A percentile compares a stretch with the other conserved stretches of the same genome.
Evolutionary conservation across 768 basidiomycete genomes (phyloP).

Genomic region (Lactifluus subvellereus): DNA sequence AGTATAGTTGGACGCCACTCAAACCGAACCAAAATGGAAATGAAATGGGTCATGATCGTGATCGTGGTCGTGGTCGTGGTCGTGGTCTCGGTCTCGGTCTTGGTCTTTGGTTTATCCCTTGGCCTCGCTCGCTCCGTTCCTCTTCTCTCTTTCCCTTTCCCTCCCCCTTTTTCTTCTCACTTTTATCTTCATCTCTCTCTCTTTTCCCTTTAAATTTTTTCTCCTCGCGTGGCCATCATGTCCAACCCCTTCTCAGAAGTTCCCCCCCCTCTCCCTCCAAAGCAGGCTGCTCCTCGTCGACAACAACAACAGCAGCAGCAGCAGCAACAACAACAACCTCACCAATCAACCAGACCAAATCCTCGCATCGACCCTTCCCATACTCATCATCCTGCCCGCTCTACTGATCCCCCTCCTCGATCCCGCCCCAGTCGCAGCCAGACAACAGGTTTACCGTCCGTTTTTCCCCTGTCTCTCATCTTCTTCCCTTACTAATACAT

Average conservation of each 20-base stretch:
- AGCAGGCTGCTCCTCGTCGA: conserved; percentile 26
- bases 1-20: too few species aligned
- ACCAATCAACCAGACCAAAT: conserved; percentile 17
- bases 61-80: too few species aligned
- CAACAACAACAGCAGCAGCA: conserved; percentile 16
- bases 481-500: conserved; percentile 14
- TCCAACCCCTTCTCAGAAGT: conserved; percentile 10
- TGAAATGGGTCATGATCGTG: too few species aligned
- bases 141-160: not conserved
- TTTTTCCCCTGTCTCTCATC: conserved; percentile 26
- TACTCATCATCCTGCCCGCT: conserved; percentile 58
- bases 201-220: not conserved
- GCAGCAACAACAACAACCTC: conserved; percentile 18
- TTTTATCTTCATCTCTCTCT: not conserved
- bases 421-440: conserved; percentile 52
- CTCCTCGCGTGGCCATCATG: conserved; percentile 15
- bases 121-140: not conserved
- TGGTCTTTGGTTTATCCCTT: too few species aligned
- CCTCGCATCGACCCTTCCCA: conserved; percentile 52
- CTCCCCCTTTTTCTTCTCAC: not conserved
- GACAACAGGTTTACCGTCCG: conserved; percentile 43
- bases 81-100: too few species aligned
- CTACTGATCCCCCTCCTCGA: conserved; percentile 40
- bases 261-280: conserved; percentile 35
- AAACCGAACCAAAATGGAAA: too few species aligned